These are phyloP conservation scores for Kwoniella newhampshirensis DNA, from an alignment of 768 basidiomycete species.

Conservation along the genomic window DNA sequence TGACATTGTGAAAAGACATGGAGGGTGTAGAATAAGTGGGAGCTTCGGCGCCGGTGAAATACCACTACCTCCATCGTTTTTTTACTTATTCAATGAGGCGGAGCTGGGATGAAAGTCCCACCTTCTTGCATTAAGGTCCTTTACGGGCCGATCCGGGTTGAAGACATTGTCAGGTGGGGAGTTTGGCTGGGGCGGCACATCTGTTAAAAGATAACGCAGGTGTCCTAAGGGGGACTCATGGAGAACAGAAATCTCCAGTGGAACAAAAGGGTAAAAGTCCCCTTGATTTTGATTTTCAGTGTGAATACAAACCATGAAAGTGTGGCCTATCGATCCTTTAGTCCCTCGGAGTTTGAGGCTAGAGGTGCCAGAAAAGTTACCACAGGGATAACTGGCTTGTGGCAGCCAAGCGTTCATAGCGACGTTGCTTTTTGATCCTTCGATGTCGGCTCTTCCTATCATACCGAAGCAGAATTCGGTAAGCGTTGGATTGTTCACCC, in stretches of 20 bases:
- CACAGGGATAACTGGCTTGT: constrained; percentile 79
- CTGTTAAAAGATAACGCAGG: constrained; percentile 77
- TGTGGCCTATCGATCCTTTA: constrained; percentile 81
- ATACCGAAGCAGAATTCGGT: constrained; percentile 77
- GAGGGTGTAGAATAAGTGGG: constrained; percentile 79
- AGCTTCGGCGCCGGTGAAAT: constrained; percentile 75
- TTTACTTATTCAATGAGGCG: constrained; percentile 76
- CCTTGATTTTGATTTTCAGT: constrained; percentile 80
- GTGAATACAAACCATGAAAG: constrained; percentile 79
- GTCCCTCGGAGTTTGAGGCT: constrained; percentile 74
- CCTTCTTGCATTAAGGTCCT: constrained; percentile 57
- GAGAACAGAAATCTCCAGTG: constrained; percentile 78
- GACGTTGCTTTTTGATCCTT: constrained; percentile 80
- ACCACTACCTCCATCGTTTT: constrained; percentile 78
- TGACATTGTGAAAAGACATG: constrained; percentile 82
- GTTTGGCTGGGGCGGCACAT: constrained; percentile 79
- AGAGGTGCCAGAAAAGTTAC: constrained; percentile 79
- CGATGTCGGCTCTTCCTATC: constrained; percentile 79
- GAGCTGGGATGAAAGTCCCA: constrained; percentile 60
- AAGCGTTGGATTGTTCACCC: constrained; percentile 80
- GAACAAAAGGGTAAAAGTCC: constrained; percentile 78
- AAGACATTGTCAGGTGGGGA: constrained; percentile 78
- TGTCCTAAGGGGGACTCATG: constrained; percentile 76
- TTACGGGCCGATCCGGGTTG: constrained; percentile 68
- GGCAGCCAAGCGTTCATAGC: constrained; percentile 79